A percentile compares a stretch with the other conserved stretches of the same genome.
Evolutionary conservation across 1,284 basidiomycete genomes (phyloP).

Genomic region (Takashimella koratensis): DNA sequence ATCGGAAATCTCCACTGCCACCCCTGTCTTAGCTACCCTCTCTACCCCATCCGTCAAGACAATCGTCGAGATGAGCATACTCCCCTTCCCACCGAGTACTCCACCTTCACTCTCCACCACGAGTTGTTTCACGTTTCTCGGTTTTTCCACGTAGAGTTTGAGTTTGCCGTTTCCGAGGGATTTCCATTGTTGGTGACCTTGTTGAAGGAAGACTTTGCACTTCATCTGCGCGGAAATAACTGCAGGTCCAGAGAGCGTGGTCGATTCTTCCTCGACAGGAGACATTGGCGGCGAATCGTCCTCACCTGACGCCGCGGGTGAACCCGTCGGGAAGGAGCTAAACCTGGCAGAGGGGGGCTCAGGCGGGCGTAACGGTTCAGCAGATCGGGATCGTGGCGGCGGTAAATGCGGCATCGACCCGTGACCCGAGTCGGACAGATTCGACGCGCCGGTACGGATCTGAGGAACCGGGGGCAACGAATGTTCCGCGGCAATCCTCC

Average conservation of each 20-base stretch:
- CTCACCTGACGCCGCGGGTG: constrained; percentile 30
- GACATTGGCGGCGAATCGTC: constrained; percentile 74
- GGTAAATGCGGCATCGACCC: constrained; percentile 4
- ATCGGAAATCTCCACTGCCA: constrained; percentile 93
- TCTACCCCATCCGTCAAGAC: constrained; percentile 94
- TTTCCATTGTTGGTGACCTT: constrained; percentile 96
- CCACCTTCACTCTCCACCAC: constrained; percentile 77
- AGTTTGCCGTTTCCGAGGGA: constrained; percentile 82
- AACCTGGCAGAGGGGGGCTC: constrained; percentile 32
- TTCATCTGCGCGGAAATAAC: constrained; percentile 89
- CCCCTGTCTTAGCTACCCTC: constrained; percentile 93
- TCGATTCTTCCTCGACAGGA: constrained; percentile 58
- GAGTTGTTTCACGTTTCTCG: constrained; percentile 86
- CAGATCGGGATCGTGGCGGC: constrained; percentile 29
- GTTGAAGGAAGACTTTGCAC: constrained; percentile 96
- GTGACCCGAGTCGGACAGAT: constrained; percentile 26
- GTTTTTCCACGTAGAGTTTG: constrained; percentile 73
- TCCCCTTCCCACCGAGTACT: constrained; percentile 52
- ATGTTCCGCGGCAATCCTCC: not conserved
- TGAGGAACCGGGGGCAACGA: constrained; percentile 25
- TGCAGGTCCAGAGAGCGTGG: constrained; percentile 60
- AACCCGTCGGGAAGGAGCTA: constrained; percentile 21
- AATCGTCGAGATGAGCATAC: constrained; percentile 83
- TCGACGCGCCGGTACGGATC: constrained; percentile 26
- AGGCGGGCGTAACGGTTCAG: constrained; percentile 35